phyloP scores from a whole-genome alignment of 116 monocot species.

The Trichopus zeylanicus region DNA sequence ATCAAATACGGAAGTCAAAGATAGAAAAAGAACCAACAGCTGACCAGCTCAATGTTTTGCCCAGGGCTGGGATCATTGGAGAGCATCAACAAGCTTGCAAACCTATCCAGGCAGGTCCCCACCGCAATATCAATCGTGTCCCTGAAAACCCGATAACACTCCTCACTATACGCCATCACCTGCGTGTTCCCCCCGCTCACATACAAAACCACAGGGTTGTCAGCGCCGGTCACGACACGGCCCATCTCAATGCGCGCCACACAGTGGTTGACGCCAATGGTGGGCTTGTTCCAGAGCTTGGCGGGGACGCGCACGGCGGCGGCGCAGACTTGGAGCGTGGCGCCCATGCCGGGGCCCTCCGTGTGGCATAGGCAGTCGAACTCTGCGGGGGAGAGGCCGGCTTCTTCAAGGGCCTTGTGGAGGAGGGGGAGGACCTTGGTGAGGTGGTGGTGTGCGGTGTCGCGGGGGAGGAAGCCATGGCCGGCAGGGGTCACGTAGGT shows the following conservation, averaged over 20 bases:
- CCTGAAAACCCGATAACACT: slow-evolving; percentile 77
- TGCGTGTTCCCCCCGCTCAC: slow-evolving; percentile 98
- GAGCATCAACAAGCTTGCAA: slow-evolving; percentile 73
- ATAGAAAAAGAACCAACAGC: no score
- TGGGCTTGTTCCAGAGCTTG: slow-evolving; percentile 68
- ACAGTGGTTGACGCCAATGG: slow-evolving; percentile 92
- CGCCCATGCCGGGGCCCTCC: slow-evolving; percentile 92
- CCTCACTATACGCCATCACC: slow-evolving; percentile 92
- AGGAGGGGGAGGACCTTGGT: slow-evolving; percentile 70
- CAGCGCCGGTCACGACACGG: slow-evolving; percentile 79
- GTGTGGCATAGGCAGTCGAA: slow-evolving; percentile 94
- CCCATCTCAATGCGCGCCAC: slow-evolving; percentile 99
- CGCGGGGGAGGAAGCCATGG: slow-evolving; percentile 96
- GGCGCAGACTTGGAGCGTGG: slow-evolving; percentile 75
- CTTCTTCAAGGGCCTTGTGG: slow-evolving; percentile 40
- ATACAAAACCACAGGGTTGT: slow-evolving; percentile 88
- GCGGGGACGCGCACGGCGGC: slow-evolving; percentile 50
- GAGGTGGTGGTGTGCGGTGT: slow-evolving; percentile 96
- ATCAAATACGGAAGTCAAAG: no score
- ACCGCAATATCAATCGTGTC: slow-evolving; percentile 89
- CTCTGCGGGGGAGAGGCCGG: slow-evolving; percentile 43
- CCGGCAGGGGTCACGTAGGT: slow-evolving; percentile 96
- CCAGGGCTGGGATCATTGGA: slow-evolving; percentile 94
- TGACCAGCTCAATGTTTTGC: slow-evolving; percentile 98
- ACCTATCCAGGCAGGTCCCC: slow-evolving; percentile 85